Percentiles rank a stretch among this genome's conserved stretches.
Evolutionary conservation across 192 early-diverging fungal species (phyloP).

Genomic region (Funneliformis mosseae): DNA sequence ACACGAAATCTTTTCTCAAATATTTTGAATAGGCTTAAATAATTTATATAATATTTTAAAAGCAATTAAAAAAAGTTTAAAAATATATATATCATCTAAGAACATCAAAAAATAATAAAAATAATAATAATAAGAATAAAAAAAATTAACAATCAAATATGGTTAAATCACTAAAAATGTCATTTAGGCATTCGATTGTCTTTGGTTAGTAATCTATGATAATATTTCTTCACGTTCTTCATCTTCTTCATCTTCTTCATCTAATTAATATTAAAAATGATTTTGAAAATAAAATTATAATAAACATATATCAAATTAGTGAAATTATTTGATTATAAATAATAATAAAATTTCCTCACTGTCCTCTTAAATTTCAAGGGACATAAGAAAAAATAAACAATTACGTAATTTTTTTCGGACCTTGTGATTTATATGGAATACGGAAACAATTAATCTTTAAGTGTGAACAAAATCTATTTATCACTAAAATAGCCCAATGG

Average conservation of each 20-base stretch:
- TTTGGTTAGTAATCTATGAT: no score
- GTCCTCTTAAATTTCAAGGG: neutral
- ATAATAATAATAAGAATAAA: no score
- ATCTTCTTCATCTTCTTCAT: neutral
- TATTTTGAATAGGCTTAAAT: no score
- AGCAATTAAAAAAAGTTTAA: no score
- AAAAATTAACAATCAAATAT: no score
- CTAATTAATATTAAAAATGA: neutral
- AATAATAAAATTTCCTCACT: neutral
- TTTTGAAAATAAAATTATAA: no score
- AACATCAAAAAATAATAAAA: no score
- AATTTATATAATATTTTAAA: no score
- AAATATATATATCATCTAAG: no score
- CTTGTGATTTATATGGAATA: constrained; percentile 54
- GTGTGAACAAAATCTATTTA: constrained; percentile 84
- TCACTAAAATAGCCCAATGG: constrained; percentile 85
- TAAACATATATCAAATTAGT: neutral
- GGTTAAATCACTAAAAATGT: no score
- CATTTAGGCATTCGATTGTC: no score
- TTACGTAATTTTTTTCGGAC: constrained; percentile 24
- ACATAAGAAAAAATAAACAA: neutral
- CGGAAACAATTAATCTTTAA: constrained; percentile 85
- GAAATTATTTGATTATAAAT: neutral
- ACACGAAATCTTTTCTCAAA: no score
- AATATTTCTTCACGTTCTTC: neutral